Percentiles rank a stretch among this genome's conserved stretches.
Conservation (phyloP, 352 stramenopile species). For the Pythium oligandrum region DNA sequence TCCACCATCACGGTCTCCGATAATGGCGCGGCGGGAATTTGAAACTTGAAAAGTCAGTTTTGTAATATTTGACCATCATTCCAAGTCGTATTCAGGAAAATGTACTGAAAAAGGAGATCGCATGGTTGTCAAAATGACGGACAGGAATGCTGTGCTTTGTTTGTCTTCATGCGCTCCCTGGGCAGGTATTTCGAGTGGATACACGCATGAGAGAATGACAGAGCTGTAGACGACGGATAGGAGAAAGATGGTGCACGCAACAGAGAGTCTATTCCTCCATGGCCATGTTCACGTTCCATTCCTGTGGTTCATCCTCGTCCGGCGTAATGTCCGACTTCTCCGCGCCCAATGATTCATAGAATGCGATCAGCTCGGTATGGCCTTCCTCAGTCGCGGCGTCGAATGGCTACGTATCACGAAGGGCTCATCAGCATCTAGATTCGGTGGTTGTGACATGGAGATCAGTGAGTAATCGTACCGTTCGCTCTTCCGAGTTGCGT, state of each 20-base stretch:
- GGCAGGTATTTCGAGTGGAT: too few species aligned
- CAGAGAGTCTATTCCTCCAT: conserved; percentile 15
- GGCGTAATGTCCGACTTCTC: conserved; percentile 24
- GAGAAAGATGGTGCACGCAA: conserved; percentile 3
- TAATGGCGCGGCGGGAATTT: conserved; percentile 3
- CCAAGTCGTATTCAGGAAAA: conserved; percentile 2
- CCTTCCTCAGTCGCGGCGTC: conserved; percentile 31
- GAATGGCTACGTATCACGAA: conserved; percentile 15
- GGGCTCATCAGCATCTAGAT: neutral
- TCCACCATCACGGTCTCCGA: conserved; percentile 11
- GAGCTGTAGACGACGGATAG: conserved; percentile 1
- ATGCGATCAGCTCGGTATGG: conserved; percentile 21
- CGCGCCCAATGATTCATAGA: conserved; percentile 24
- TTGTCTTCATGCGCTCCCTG: too few species aligned
- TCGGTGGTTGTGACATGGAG: conserved; percentile 3
- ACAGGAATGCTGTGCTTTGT: too few species aligned
- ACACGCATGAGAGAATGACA: neutral
- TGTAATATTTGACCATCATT: conserved; percentile 11
- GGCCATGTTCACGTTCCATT: conserved; percentile 15
- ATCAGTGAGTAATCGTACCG: conserved; percentile 14
- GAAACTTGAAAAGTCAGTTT: conserved; percentile 8
- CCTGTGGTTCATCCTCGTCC: conserved; percentile 13
- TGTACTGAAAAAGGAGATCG: neutral
- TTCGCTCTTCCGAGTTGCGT: conserved; percentile 27
- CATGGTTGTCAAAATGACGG: too few species aligned